phyloP scores from a whole-genome alignment of 73 alveolate genomes.

The Loxodes magnus region DNA sequence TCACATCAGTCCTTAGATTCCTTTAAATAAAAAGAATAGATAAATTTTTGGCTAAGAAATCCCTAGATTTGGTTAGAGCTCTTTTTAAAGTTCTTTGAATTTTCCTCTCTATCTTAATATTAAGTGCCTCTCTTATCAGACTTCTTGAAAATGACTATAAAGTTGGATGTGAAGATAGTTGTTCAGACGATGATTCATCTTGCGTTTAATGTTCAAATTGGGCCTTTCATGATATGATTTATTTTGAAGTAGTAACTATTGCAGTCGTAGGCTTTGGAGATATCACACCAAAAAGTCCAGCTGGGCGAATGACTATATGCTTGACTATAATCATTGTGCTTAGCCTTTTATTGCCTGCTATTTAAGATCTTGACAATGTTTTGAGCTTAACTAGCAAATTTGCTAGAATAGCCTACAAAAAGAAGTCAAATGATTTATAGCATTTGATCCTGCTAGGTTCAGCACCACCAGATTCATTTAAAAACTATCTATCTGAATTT shows the following conservation, averaged over 20 bases:
- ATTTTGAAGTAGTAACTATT: constrained; percentile 65
- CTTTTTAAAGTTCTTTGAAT: constrained; percentile 17
- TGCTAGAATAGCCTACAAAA: constrained; percentile 49
- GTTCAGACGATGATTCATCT: constrained; percentile 8
- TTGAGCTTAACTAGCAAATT: constrained; percentile 49
- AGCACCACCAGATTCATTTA: constrained; percentile 69
- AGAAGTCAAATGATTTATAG: constrained; percentile 37
- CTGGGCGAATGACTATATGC: constrained; percentile 62
- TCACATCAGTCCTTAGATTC: constrained; percentile 42
- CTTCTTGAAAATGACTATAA: constrained; percentile 27
- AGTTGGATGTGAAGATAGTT: too few relatives aligned
- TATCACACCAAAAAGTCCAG: constrained; percentile 59
- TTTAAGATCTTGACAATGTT: constrained; percentile 49
- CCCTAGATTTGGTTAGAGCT: constrained; percentile 26
- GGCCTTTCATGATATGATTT: constrained; percentile 59
- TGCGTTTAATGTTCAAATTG: constrained; percentile 16
- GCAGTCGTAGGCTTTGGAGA: constrained; percentile 96
- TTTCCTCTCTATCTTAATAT: constrained; percentile 24
- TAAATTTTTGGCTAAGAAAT: constrained; percentile 31
- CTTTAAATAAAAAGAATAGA: constrained; percentile 34
- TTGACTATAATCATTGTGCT: constrained; percentile 52
- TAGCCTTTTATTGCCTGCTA: constrained; percentile 31
- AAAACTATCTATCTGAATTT: constrained; percentile 77
- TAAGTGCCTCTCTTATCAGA: constrained; percentile 36
- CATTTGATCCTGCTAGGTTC: constrained; percentile 82